These are phyloP conservation scores for Tylopilus sp. DNA, from an alignment of 1,284 basidiomycete genomes.

Conservation along the genomic window DNA sequence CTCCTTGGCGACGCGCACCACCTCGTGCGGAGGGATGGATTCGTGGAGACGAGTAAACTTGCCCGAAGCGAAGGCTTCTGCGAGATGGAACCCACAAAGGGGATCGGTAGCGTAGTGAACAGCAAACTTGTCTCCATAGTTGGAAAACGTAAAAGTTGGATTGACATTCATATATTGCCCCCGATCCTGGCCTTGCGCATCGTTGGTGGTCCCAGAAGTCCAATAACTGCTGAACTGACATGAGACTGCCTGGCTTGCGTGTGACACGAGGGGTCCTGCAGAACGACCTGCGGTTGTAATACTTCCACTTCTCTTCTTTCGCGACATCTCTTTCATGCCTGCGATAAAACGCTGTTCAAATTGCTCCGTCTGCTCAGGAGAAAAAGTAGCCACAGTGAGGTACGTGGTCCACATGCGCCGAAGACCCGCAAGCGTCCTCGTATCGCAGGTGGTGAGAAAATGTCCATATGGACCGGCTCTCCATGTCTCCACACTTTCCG, in stretches of 20 bases:
- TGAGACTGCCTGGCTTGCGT: conserved; percentile 14
- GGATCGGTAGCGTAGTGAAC: conserved; percentile 52
- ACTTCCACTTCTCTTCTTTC: not conserved
- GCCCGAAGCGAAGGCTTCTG: conserved; percentile 33
- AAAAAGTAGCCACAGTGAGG: conserved; percentile 11
- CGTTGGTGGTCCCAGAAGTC: conserved; percentile 43
- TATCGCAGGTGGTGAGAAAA: conserved; percentile 39
- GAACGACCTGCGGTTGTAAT: conserved; percentile 33
- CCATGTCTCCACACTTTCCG: conserved; percentile 44
- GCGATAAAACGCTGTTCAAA: conserved; percentile 17
- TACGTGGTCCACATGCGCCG: conserved; percentile 47
- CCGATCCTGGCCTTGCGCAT: conserved; percentile 15
- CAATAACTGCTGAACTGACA: conserved; percentile 40
- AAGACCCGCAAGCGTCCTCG: conserved; percentile 42
- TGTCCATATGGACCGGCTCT: conserved; percentile 40
- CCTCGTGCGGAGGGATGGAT: not conserved
- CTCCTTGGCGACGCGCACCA: conserved; percentile 15
- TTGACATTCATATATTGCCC: conserved; percentile 38
- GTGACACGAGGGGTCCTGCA: conserved; percentile 37
- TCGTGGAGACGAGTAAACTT: not conserved
- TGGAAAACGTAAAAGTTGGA: conserved; percentile 48
- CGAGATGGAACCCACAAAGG: conserved; percentile 47
- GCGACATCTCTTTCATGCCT: conserved; percentile 9
- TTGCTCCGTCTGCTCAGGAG: conserved; percentile 17
- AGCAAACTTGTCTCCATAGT: conserved; percentile 42